phyloP scores from a whole-genome alignment of 345 rosid genomes.

The Syzygium jambos region DNA sequence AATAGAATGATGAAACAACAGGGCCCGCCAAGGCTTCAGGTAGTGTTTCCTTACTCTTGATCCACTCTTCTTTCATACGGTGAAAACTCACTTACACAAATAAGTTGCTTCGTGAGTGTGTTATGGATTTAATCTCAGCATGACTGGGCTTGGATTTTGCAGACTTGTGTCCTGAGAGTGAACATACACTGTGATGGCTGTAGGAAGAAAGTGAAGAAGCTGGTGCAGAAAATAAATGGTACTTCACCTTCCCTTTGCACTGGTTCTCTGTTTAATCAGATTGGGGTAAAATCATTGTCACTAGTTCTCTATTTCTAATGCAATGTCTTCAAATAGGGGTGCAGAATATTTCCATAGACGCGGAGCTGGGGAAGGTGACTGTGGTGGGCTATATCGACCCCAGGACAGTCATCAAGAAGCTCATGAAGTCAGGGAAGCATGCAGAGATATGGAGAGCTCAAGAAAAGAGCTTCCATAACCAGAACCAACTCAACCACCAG shows the following conservation, averaged over 20 bases:
- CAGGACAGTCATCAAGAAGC: conserved; percentile 55
- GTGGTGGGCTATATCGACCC: conserved; percentile 87
- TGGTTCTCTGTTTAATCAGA: not conserved
- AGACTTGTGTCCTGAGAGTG: conserved; percentile 81
- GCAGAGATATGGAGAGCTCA: conserved; percentile 72
- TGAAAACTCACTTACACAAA: not conserved
- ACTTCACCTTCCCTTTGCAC: not conserved
- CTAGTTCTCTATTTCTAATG: not conserved
- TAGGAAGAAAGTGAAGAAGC: conserved; percentile 68
- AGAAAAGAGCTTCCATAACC: conserved; percentile 33
- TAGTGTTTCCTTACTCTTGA: not conserved
- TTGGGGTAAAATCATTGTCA: not conserved
- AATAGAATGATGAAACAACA: not conserved
- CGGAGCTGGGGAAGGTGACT: conserved; percentile 80
- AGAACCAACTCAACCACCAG: conserved; percentile 32
- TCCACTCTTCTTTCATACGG: not conserved
- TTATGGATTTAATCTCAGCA: not conserved
- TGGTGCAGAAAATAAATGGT: conserved; percentile 79
- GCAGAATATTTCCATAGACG: conserved; percentile 44
- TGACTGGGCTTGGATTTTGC: conserved; percentile 18
- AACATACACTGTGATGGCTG: conserved; percentile 97
- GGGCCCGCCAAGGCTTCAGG: not conserved
- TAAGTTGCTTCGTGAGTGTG: not conserved
- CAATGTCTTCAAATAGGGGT: conserved; percentile 42
- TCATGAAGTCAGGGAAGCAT: conserved; percentile 79